These are phyloP conservation scores for Huntiella moniliformis DNA, from an alignment of 2,329 filamentous ascomycete species.

Conservation along the genomic window DNA sequence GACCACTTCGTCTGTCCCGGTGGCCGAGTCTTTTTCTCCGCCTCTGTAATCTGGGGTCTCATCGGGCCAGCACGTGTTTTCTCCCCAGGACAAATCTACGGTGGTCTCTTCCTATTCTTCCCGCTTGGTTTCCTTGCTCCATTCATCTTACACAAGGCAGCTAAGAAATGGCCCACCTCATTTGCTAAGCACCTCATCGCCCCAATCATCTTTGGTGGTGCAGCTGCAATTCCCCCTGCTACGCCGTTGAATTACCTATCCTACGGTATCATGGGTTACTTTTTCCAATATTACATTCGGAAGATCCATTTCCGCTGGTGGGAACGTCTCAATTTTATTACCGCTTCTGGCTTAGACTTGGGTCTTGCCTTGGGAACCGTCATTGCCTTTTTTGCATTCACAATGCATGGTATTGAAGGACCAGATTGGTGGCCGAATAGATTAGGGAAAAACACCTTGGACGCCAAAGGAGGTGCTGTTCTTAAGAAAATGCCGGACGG, in stretches of 20 bases:
- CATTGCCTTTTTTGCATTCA: slow-evolving; percentile 51
- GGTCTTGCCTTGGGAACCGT: slow-evolving; percentile 49
- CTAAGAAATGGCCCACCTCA: slow-evolving; percentile 32
- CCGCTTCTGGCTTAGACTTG: slow-evolving; percentile 49
- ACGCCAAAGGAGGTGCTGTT: slow-evolving; percentile 40
- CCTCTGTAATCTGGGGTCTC: slow-evolving; percentile 49
- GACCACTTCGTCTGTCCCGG: slow-evolving; percentile 46
- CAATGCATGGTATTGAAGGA: slow-evolving; percentile 39
- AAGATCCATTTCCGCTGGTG: slow-evolving; percentile 49
- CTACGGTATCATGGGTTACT: slow-evolving; percentile 53
- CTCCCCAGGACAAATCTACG: slow-evolving; percentile 42
- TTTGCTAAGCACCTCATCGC: slow-evolving; percentile 36
- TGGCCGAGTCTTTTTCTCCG: slow-evolving; percentile 44
- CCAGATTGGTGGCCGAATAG: slow-evolving; percentile 54
- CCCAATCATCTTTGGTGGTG: slow-evolving; percentile 43
- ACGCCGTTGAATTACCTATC: slow-evolving; percentile 55
- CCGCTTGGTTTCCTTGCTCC: slow-evolving; percentile 34
- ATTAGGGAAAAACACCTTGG: slow-evolving; percentile 40
- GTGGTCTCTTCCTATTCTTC: slow-evolving; percentile 41
- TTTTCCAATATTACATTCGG: slow-evolving; percentile 53
- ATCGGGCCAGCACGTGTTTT: slow-evolving; percentile 46
- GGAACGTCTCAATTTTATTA: slow-evolving; percentile 55
- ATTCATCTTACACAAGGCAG: slow-evolving; percentile 30
- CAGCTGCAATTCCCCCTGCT: slow-evolving; percentile 40
- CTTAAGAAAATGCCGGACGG: slow-evolving; percentile 32